Evolutionary conservation across 805 yeast species (phyloP).

Genomic region (Metschnikowia lachancei): DNA sequence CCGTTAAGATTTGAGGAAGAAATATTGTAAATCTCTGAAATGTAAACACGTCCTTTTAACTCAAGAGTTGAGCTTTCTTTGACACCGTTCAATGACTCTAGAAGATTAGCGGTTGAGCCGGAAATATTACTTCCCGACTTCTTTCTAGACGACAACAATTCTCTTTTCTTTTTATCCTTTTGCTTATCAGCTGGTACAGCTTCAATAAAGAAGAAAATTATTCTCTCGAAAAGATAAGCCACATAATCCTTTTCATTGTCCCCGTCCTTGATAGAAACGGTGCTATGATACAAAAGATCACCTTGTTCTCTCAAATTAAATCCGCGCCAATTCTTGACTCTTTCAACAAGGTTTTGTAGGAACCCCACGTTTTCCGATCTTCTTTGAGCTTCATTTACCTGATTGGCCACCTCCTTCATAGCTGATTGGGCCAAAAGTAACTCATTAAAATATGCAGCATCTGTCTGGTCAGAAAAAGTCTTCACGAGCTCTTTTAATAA

Average conservation of each 20-base stretch:
- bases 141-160: slow-evolving; percentile 47
- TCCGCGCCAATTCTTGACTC: slow-evolving; percentile 92
- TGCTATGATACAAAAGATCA: slow-evolving; percentile 72
- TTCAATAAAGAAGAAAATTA: slow-evolving; percentile 49
- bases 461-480: slow-evolving; percentile 38
- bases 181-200: slow-evolving; percentile 25
- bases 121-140: slow-evolving; percentile 44
- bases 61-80: slow-evolving; percentile 41
- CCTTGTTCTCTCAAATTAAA: slow-evolving; percentile 79
- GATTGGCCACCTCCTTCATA: slow-evolving; percentile 78
- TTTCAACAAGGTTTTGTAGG: slow-evolving; percentile 62
- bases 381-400: slow-evolving; percentile 92
- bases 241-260: slow-evolving; percentile 82
- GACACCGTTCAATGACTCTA: slow-evolving; percentile 34
- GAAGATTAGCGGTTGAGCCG: slow-evolving; percentile 37
- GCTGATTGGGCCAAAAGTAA: slow-evolving; percentile 66
- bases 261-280: slow-evolving; percentile 64
- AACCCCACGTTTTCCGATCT: slow-evolving; percentile 79
- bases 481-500: slow-evolving; percentile 74
- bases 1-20: slow-evolving; percentile 41
- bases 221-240: slow-evolving; percentile 79
- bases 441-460: slow-evolving; percentile 50
- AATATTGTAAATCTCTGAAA: slow-evolving; percentile 55
- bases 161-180: slow-evolving; percentile 36
- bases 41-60: slow-evolving; percentile 78